Evolutionary conservation across 2,329 filamentous ascomycete genomes (phyloP).

Genomic region (Diaporthe citriasiana): DNA sequence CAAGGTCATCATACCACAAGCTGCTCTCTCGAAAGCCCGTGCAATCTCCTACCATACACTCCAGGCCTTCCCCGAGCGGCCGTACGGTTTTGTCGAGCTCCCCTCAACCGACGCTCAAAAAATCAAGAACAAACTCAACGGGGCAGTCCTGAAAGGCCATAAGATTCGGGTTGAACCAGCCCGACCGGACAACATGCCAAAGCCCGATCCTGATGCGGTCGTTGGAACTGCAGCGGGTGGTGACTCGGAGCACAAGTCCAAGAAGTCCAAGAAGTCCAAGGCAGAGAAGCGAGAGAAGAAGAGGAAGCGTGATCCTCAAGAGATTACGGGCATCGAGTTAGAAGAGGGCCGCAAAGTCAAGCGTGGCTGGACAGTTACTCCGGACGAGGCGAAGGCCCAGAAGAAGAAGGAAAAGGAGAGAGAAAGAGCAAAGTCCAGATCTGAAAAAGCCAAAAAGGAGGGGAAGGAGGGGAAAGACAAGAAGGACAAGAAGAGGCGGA

Average conservation of each 20-base stretch:
- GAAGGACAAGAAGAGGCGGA: conserved; percentile 67
- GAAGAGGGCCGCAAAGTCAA: conserved; percentile 84
- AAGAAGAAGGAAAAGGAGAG: conserved; percentile 62
- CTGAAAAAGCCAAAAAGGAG: conserved; percentile 56
- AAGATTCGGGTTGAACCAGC: conserved; percentile 91
- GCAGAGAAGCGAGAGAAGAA: conserved; percentile 53
- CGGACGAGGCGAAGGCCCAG: conserved; percentile 63
- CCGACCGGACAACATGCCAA: conserved; percentile 69
- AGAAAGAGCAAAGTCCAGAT: conserved; percentile 56
- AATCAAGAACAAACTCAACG: conserved; percentile 91
- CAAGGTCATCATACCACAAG: conserved; percentile 77
- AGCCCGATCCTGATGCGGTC: conserved; percentile 51
- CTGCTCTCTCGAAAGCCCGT: conserved; percentile 75
- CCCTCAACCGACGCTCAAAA: conserved; percentile 88
- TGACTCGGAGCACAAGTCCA: conserved; percentile 42
- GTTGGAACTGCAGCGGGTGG: conserved; percentile 42
- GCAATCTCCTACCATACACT: conserved; percentile 91
- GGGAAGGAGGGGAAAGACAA: conserved; percentile 64
- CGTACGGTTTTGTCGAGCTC: conserved; percentile 91
- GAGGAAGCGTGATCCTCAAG: conserved; percentile 63
- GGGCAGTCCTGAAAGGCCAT: conserved; percentile 83
- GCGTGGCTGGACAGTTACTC: conserved; percentile 87
- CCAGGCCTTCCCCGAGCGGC: conserved; percentile 89
- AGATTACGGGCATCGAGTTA: conserved; percentile 78
- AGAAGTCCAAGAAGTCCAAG: conserved; percentile 53